Conservation (phyloP, 139 green algal genomes). For the Gonium pectorale region DNA sequence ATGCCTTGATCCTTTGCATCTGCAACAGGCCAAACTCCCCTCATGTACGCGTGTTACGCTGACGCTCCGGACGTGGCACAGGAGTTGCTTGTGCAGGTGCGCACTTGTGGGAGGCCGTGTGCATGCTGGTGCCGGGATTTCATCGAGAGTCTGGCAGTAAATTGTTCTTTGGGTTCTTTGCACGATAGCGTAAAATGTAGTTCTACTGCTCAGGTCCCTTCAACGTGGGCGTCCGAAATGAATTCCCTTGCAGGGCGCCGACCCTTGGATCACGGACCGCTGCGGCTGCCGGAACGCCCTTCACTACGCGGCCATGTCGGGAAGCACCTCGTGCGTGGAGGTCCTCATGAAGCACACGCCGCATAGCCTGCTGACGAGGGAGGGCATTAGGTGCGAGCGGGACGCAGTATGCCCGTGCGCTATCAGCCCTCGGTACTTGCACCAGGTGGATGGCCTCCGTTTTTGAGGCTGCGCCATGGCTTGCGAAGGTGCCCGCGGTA, state of each 20-base stretch:
- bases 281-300: slow-evolving; percentile 37
- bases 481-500: not conserved
- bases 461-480: not conserved
- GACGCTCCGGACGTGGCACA: not conserved
- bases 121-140: not conserved
- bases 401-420: not conserved
- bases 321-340: not conserved
- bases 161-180: not conserved
- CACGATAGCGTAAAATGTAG: not conserved
- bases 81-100: slow-evolving; percentile 2
- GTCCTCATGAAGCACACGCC: not conserved
- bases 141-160: not conserved
- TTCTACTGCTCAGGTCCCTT: not conserved
- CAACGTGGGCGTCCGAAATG: not conserved
- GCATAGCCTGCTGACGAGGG: not conserved
- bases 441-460: no score
- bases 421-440: no score
- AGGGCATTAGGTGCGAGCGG: not conserved
- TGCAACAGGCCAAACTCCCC: slow-evolving; percentile 29
- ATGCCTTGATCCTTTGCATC: no score
- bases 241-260: slow-evolving; percentile 10
- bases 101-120: not conserved
- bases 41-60: slow-evolving; percentile 22
- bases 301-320: slow-evolving; percentile 15
- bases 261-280: slow-evolving; percentile 27